Percentiles rank a stretch among this genome's conserved stretches.
Evolutionary conservation across 768 basidiomycete species (phyloP).

Genomic region (Amanita pseudoporphyria): DNA sequence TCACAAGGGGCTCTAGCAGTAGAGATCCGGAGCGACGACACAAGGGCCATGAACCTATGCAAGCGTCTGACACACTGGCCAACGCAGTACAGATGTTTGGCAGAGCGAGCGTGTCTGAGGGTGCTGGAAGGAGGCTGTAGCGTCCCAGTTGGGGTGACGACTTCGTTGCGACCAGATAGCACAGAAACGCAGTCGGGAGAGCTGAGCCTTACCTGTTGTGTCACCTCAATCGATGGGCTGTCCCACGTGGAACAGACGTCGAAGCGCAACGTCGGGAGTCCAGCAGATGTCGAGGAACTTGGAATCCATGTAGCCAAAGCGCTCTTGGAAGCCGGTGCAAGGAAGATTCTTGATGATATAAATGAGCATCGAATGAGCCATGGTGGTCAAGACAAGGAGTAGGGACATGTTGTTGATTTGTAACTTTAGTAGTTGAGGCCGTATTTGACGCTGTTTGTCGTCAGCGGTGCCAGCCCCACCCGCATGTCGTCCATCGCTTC

Average conservation of each 20-base stretch:
- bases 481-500: slow-evolving; percentile 7
- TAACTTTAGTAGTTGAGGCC: too few species aligned
- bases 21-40: slow-evolving; percentile 69
- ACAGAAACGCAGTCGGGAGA: slow-evolving; percentile 20
- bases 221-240: slow-evolving; percentile 73
- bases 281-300: slow-evolving; percentile 55
- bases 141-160: slow-evolving; percentile 84
- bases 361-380: slow-evolving; percentile 40
- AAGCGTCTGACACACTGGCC: slow-evolving; percentile 61
- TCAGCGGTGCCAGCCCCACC: too few species aligned
- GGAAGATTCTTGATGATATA: slow-evolving; percentile 76
- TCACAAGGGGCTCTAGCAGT: slow-evolving; percentile 90
- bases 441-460: too few species aligned
- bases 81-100: slow-evolving; percentile 68
- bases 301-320: slow-evolving; percentile 58
- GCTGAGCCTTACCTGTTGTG: slow-evolving; percentile 67
- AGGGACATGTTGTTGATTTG: too few species aligned
- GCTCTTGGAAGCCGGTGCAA: slow-evolving; percentile 65
- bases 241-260: slow-evolving; percentile 62
- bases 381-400: too few species aligned
- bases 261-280: slow-evolving; percentile 36
- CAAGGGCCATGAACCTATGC: slow-evolving; percentile 52
- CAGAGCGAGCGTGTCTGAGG: slow-evolving; percentile 84
- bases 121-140: slow-evolving; percentile 95
- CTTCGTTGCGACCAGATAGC: slow-evolving; percentile 28